These are phyloP conservation scores for Sphaerulina vaccinii DNA, from an alignment of 2,329 filamentous ascomycete species.

Conservation along the genomic window DNA sequence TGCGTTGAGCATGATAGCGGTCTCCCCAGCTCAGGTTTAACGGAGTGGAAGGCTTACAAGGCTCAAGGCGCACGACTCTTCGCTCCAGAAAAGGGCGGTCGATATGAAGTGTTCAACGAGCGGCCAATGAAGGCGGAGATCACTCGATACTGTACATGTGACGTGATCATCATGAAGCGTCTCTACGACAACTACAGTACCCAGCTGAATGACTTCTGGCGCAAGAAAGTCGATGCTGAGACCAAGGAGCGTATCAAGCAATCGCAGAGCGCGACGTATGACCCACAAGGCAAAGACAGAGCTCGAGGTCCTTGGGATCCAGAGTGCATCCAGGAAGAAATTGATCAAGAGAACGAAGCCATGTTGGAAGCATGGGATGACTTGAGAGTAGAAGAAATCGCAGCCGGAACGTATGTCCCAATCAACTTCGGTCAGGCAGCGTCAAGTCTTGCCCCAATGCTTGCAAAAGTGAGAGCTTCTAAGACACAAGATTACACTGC, in stretches of 20 bases:
- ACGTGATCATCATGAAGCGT: conserved; percentile 44
- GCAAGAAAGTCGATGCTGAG: conserved; percentile 6
- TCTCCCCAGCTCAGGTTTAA: conserved; percentile 13
- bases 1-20: conserved; percentile 40
- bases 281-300: too few relatives aligned
- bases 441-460: too few relatives aligned
- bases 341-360: too few relatives aligned
- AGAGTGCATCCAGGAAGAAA: too few relatives aligned
- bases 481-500: too few relatives aligned
- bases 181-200: conserved; percentile 29
- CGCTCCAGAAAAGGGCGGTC: conserved; percentile 44
- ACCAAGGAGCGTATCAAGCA: conserved; percentile 2
- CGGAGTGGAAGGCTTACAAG: conserved; percentile 40
- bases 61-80: conserved; percentile 43
- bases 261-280: neutral
- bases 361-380: too few relatives aligned
- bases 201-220: conserved; percentile 31
- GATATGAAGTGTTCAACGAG: conserved; percentile 49
- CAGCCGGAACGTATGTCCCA: too few relatives aligned
- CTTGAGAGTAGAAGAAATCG: too few relatives aligned
- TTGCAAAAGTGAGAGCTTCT: too few relatives aligned
- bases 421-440: too few relatives aligned
- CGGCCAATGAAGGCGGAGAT: conserved; percentile 46
- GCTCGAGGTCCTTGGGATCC: too few relatives aligned
- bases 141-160: conserved; percentile 48